Base-by-base conservation (phyloP, 768 basidiomycete species). In the Porphyrellus cyaneotinctus region DNA sequence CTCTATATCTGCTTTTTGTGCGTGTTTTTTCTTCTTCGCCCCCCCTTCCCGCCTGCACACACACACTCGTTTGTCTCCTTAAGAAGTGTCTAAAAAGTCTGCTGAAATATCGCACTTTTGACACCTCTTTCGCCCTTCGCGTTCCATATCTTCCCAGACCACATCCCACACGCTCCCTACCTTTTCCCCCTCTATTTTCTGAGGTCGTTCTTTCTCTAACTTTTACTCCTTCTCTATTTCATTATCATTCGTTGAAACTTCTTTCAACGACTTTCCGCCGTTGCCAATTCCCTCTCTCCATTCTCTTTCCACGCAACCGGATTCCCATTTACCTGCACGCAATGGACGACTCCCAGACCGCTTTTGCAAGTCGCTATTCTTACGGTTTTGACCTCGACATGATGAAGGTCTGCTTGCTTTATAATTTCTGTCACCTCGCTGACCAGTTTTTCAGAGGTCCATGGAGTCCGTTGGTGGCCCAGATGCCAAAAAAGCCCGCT, bases 401-500 rank as follows among this genome's bases (percentile, higher is more conserved):
- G 88, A 91, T 90, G 88, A 91, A 91, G 87, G 89, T 86, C 32
- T 15, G 75, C 69, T 23, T 49, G 43, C 15, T 44, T 20, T 10
- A 2, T 44, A 6, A 5, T n/a, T 39, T 32, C 36, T 26, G 22
- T 15, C 47, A 38, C 39, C n/a, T 24, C 36, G 37, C 32, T 24
- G 8, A 28, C n/a, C 13, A 5, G 38, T 50, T 31, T 31, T 28
- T 12, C 71, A 93, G 91, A 85, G 91, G 72, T 85, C 91, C 48
- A 91, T 92, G 82, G 91, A 92, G 71, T 68, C 85, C 68, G 78
- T 83, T 59, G 85, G 83, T 63, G 88, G 87, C 63, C 88, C 87
- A 59, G 88, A 90, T 71, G 78, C 85, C 50, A 93, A 93, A 81
- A 93, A 93, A 73, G 85, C 91, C 52, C 87, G 91, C 60, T 91